A percentile compares a stretch with the other conserved stretches of the same genome.
These are phyloP conservation scores for Ogataea allantospora DNA, from an alignment of 805 yeast species.

Conservation along the genomic window DNA sequence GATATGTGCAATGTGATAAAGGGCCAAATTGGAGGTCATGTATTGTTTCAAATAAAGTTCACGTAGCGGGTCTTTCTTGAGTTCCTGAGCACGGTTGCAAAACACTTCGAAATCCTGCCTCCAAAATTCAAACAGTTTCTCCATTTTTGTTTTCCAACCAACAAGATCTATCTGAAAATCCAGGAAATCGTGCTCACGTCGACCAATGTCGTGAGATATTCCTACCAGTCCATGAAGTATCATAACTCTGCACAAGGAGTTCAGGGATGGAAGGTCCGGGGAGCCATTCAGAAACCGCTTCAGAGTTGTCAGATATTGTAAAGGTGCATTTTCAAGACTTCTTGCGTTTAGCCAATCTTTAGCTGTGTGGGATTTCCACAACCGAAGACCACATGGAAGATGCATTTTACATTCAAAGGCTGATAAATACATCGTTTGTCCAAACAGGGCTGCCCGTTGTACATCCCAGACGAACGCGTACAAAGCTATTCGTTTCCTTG, in stretches of 20 bases:
- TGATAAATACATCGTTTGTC: conserved; percentile 11
- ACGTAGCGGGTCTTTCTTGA: background rate
- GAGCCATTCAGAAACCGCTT: conserved; percentile 11
- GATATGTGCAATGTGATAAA: conserved; percentile 17
- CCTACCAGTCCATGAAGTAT: conserved; percentile 11
- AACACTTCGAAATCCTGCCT: conserved; percentile 13
- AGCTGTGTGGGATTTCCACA: conserved; percentile 6
- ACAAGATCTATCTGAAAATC: conserved; percentile 6
- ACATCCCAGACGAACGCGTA: conserved; percentile 14
- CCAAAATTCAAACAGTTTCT: conserved; percentile 16
- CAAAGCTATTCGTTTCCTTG: conserved; percentile 8
- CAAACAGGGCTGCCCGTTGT: conserved; percentile 12
- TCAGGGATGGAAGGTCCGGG: conserved; percentile 7
- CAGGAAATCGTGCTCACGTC: conserved; percentile 8
- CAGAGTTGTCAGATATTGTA: conserved; percentile 7
- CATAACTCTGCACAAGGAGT: conserved; percentile 11
- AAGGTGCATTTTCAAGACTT: conserved; percentile 1
- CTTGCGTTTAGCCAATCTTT: conserved; percentile 5
- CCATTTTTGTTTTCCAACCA: conserved; percentile 8
- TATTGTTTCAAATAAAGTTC: conserved; percentile 11
- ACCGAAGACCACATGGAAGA: conserved; percentile 7
- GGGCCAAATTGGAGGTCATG: conserved; percentile 13
- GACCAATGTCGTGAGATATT: conserved; percentile 12
- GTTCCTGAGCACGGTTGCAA: conserved; percentile 2
- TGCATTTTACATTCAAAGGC: conserved; percentile 13